Base-by-base conservation (phyloP, 306 rosid species). In the Ormosia emarginata region DNA sequence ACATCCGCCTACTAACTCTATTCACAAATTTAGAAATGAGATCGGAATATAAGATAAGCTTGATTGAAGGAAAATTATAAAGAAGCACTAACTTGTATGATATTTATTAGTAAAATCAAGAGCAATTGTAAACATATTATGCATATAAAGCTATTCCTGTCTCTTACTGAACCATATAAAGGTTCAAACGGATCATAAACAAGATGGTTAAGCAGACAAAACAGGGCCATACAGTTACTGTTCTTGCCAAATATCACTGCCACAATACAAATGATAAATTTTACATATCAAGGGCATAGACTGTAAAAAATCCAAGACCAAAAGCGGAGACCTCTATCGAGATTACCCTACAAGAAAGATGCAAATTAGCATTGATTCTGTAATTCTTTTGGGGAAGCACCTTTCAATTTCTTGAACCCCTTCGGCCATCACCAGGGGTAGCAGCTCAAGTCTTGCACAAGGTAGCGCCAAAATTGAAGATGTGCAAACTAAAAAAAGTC, bases 351-450 rank as follows among this genome's bases (percentile, higher is more conserved):
- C 33, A 24, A 57, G 12, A 63, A 70, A 57, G 18, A 36, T 56
- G 41, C 13, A 17, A 32, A 71, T 56, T 44, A 80, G 74, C 78
- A 46, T 59, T 29, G 73, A 62, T 61, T 63, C 73, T 71, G 82
- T 49, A 24, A 67, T 47, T 81, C 79, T 39, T 50, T 50, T 4
- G 56, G 78, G 50, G 79, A 33, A 81, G 81, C 87, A 67, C 74
- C 65, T 68, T 46, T 79, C 58, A 79, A 57, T 72, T 85, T 70
- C 84, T 46, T n/a, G 67, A 79, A 65, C 43, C 61, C 9, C 49
- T 34, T 73, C 75, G 69, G 73, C 59, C 17, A 64, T 57, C 80
- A 4, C 77, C 80, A 29, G 80, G 57, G 83, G 87, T 85, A 71
- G 76, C 61, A 34, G 81, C 59, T 79, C 55, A 44, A 56, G 29